Evolutionary conservation across 192 early-diverging fungal genomes (phyloP), one percentile per base, ranked within the genome.

Genomic region (Backusella sp.): DNA sequence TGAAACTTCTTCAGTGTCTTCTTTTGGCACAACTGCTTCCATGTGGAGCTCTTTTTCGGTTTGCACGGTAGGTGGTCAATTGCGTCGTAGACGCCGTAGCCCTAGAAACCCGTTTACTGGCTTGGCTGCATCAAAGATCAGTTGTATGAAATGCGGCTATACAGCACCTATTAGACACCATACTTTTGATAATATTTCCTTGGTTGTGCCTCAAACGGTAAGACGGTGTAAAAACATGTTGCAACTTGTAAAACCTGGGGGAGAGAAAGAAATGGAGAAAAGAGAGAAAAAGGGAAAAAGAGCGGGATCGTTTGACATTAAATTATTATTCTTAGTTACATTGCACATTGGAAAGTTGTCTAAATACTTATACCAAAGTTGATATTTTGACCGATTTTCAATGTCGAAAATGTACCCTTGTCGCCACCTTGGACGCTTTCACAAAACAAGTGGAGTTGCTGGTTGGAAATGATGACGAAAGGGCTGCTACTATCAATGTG

Each of bases 141-240:
- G 88, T 6, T 93, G 92, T 76, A 82, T 90, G 19, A 89, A 90
- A 23, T 93, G 92, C 62, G 90, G 88, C 15, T 90, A 93, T 62
- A 92, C 89, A 26, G 91, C 90, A n/a, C 90, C 90, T 2, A 92
- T 92, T 53, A 87, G 91, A 35, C 91, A 92, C 65, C 90, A 88
- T 41, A 89, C 88, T 1, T 91, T 93, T 80, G 92, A 92, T 68
- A 92, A 91, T 59, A 79, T 93, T 28, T 90, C 92, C 3, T 80
- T 93, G 28, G 83, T 84, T 19, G 85, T 91, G 21, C 92, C 92
- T 5, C 77, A 76, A 23, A 78, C 82, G 74, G 85, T 82, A 76
- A 49, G 53, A 7, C 8, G 21, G 21, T 26, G 42, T 44, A 44
- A 44, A 44, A 5, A 17, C 37, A 39, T 11, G 37, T 39, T 11